Evolutionary conservation across 2,329 filamentous ascomycete species (phyloP).

Genomic region (Exophiala sp.): DNA sequence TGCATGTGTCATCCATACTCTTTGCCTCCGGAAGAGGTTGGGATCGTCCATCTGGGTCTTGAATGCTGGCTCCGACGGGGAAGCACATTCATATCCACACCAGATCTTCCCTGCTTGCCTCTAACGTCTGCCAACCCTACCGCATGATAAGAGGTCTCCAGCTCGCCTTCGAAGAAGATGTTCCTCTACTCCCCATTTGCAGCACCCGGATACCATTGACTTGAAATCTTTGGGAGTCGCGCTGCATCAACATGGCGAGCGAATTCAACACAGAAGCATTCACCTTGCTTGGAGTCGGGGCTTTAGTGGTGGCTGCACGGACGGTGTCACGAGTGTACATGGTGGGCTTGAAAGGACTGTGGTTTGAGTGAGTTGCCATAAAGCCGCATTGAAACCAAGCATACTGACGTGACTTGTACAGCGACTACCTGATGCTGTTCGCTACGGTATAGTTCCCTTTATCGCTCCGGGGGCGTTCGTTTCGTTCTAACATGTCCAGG

Average conservation of each 20-base stretch:
- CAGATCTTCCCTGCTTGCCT: too few relatives aligned
- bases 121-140: not conserved
- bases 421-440: constrained; percentile 54
- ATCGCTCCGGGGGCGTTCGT: constrained; percentile 40
- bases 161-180: too few relatives aligned
- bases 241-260: constrained; percentile 4
- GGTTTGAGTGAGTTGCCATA: constrained; percentile 36
- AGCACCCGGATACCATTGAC: not conserved
- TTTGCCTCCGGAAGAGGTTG: not conserved
- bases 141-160: not conserved
- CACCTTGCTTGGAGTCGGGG: constrained; percentile 43
- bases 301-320: constrained; percentile 48
- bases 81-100: not conserved
- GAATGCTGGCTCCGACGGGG: not conserved
- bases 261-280: constrained; percentile 39
- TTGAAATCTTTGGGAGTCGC: not conserved
- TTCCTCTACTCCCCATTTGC: not conserved
- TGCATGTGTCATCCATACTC: too few relatives aligned
- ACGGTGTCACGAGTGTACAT: constrained; percentile 45
- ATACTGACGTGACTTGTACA: not conserved
- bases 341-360: constrained; percentile 30
- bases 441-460: constrained; percentile 40
- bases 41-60: not conserved
- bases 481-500: constrained; percentile 31
- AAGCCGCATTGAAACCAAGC: not conserved